Evolutionary conservation across 75 land plant species (phyloP), one percentile per base, ranked within the genome.

Genomic region (Pinus taeda): DNA sequence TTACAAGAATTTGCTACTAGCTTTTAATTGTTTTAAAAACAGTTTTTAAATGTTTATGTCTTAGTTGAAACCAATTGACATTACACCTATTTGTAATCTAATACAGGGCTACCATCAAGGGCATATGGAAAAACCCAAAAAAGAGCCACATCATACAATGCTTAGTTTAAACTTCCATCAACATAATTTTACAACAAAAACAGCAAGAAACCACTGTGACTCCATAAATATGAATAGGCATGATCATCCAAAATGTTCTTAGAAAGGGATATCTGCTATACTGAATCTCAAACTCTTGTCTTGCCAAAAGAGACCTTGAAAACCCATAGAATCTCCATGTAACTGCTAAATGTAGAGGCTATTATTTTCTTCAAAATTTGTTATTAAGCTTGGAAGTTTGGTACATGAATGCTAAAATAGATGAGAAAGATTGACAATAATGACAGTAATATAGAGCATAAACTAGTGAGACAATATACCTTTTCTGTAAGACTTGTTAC

Each of bases 401-500:
- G 18, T n/a, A 42, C 42, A 29, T 65, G 13, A 15, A 73, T 15
- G 42, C 21, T 20, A 3, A 69, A 69, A 49, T 78, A 60, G 37
- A 15, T 9, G 53, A 22, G 42, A 39, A 69, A 12, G 8, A n/a
- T 5, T 15, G 49, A 6, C 39, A 37, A 42, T 1, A 29, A 64
- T 3, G 5, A 64, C 30, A 36, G 37, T 4, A 64, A 33, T 64
- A 64, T 66, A 42, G 37, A 18, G 49, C 17, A 37, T 21, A n/a
- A 55, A 39, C 60, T 22, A 49, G 15, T 72, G 36, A 60, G 18
- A 36, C 17, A 83, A 6, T 22, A 6, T 66, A 90, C 96, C 94
- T 83, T 89, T 53, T 92, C 85, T 24, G 89, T 90, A 30, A 93
- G 90, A 61, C 82, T 84, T 26, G 78, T 15, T 11, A 93, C 93